phyloP scores from a whole-genome alignment of 164 flowering plant species.

The Magnolia officinalis region DNA sequence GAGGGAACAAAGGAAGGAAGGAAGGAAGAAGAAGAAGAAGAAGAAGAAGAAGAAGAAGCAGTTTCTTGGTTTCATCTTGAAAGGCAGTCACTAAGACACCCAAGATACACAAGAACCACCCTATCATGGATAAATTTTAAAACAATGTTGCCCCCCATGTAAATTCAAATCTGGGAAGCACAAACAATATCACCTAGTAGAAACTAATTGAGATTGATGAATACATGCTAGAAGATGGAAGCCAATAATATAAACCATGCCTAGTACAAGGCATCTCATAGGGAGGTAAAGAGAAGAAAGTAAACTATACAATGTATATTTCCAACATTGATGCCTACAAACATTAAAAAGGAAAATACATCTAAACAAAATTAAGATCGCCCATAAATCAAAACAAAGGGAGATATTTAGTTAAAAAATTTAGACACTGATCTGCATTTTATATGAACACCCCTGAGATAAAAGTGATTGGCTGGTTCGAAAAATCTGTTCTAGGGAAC shows the following conservation, averaged over 20 bases:
- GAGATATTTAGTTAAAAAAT: not conserved
- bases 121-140: too few species aligned
- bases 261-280: too few species aligned
- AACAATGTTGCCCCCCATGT: not conserved
- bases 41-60: not conserved
- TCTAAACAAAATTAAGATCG: not conserved
- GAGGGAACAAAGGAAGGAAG: too few species aligned
- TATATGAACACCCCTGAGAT: conserved; percentile 92
- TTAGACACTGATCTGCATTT: conserved; percentile 68
- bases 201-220: not conserved
- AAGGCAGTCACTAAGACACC: not conserved
- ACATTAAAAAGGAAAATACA: not conserved
- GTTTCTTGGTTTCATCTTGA: not conserved
- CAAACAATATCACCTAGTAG: not conserved
- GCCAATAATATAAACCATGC: not conserved
- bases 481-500: conserved; percentile 89
- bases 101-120: too few species aligned
- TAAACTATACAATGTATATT: too few species aligned
- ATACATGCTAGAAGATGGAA: not conserved
- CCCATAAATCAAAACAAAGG: not conserved
- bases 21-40: not conserved
- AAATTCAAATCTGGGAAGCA: not conserved
- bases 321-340: too few species aligned
- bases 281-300: not conserved
- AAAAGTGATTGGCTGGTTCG: conserved; percentile 63